Percentiles rank a stretch among this genome's conserved stretches.
phyloP scores from a whole-genome alignment of 371 early-diverging fungal genomes.

The Mortierella sp. region DNA sequence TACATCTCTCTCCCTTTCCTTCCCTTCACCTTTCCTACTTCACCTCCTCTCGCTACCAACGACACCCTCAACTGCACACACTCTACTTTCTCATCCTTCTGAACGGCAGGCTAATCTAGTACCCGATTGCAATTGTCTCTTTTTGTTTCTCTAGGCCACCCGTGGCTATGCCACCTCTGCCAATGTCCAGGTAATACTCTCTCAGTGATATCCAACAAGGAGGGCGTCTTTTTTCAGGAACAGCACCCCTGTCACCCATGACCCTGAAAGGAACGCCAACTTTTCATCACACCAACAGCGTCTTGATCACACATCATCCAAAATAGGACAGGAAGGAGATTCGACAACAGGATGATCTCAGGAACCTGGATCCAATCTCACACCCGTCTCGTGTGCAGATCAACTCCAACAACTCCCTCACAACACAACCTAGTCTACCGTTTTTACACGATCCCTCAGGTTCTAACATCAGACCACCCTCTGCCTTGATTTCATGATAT shows the following conservation, averaged over 20 bases:
- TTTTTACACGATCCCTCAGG: background rate
- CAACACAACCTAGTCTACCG: background rate
- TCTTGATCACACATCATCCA: background rate
- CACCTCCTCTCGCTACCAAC: background rate
- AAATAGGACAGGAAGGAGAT: background rate
- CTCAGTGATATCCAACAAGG: background rate
- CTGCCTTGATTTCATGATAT: no score
- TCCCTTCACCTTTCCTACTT: background rate
- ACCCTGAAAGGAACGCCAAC: background rate
- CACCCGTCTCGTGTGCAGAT: background rate
- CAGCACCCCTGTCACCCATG: background rate
- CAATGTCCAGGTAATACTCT: constrained; percentile 62
- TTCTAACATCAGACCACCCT: background rate
- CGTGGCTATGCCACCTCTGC: constrained; percentile 72
- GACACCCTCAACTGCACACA: background rate
- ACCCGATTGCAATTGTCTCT: background rate
- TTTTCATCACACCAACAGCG: background rate
- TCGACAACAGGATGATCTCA: background rate
- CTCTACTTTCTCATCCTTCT: background rate
- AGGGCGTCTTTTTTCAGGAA: constrained; percentile 2
- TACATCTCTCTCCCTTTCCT: background rate
- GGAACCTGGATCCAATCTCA: background rate
- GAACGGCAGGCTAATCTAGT: background rate
- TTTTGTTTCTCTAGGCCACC: constrained; percentile 59
- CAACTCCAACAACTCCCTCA: background rate